Evolutionary conservation across 768 basidiomycete species (phyloP), one percentile per base, ranked within the genome.

Genomic region (Trametes villosa): DNA sequence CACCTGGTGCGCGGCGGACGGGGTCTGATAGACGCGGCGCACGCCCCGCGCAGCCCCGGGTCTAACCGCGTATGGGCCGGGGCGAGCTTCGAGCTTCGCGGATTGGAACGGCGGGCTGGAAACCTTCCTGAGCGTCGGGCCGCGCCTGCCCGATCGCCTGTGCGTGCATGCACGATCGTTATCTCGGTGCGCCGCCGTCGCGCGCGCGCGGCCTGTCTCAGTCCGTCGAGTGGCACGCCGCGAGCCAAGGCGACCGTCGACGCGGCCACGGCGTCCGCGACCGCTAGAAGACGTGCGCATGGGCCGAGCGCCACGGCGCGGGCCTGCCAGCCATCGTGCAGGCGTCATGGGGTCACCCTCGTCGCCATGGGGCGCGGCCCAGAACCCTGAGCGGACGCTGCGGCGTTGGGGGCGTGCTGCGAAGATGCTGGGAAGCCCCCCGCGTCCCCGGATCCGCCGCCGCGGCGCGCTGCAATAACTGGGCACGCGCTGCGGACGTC

Each of bases 61-160:
- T 9, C 56, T 57, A 57, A 57, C 56, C 38, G 38, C 38, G 15
- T 57, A 31, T 57, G 56, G 56, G 47, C 38, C n/a, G 38, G 11
- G 29, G 49, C 56, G 56, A 57, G 56, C 56, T 57, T 57, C 56
- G 56, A 41, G 56, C 36, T 57, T 57, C 56, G 56, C 56, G 56
- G 56, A 42, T 41, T 54, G n/a, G 47, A 26, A 20, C 48, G 31
- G 31, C 48, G 20, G 24, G 31, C 8, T 9, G 38, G 38, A 33
- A 57, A 57, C 56, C 47, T 49, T 57, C 56, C 56, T 11, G 6
- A 18, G 38, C 30, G n/a, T 12, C 47, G 56, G 56, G 48, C 29
- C 26, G 30, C 22, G 47, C 15, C 29, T 57, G 47, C 47, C 47
- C 31, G 18, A 57, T 49, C 56, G 38, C 33, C 42, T 31, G 34